Percentiles rank a stretch among this genome's conserved stretches.
These are phyloP conservation scores for Erysimum cheiranthoides DNA, from an alignment of 345 rosid species.

Conservation along the genomic window DNA sequence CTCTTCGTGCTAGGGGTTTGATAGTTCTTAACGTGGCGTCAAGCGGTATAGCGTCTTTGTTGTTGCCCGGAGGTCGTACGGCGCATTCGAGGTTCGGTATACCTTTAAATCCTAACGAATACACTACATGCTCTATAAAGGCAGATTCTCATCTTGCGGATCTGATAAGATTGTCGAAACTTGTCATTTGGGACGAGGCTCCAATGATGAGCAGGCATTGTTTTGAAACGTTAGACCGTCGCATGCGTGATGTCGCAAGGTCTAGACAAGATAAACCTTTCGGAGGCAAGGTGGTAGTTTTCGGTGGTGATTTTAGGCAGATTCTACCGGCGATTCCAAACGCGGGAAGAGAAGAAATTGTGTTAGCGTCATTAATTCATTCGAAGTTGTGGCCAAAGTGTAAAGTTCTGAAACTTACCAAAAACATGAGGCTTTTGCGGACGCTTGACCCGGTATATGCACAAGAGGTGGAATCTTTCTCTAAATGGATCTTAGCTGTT, in stretches of 20 bases:
- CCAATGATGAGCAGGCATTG: neutral
- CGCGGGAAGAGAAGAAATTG: neutral
- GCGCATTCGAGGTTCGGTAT: neutral
- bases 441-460: too few species aligned
- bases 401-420: neutral
- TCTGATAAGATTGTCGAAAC: neutral
- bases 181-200: neutral
- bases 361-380: neutral
- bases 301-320: neutral
- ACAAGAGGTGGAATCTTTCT: too few species aligned
- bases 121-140: neutral
- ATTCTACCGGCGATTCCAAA: neutral
- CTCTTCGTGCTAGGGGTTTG: neutral
- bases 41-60: neutral
- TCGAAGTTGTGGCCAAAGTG: neutral
- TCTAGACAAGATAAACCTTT: neutral
- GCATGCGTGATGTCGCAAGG: neutral
- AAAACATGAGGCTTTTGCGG: neutral
- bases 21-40: neutral
- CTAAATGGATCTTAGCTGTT: too few species aligned
- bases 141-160: neutral
- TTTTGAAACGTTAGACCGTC: neutral
- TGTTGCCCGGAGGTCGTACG: neutral
- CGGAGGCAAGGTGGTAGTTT: neutral
- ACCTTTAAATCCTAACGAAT: neutral